A percentile compares a stretch with the other conserved stretches of the same genome.
These are phyloP conservation scores for Tetraselmis chui DNA, from an alignment of 139 green algal species.

Conservation along the genomic window DNA sequence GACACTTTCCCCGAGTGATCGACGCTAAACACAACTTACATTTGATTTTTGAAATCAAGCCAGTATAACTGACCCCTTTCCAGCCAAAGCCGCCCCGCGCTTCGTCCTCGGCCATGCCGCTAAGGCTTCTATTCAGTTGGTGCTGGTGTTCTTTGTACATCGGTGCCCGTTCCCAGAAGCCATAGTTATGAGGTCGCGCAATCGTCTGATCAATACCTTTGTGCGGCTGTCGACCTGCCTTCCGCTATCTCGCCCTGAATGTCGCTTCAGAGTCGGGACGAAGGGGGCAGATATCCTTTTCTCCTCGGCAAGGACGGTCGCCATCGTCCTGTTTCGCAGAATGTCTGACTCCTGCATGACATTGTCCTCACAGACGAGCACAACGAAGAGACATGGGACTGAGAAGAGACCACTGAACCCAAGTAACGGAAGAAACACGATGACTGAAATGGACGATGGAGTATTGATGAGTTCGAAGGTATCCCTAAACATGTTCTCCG, in stretches of 20 bases:
- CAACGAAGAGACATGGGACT: too few species aligned
- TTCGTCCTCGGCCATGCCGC: not conserved
- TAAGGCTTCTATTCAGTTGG: not conserved
- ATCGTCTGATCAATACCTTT: slow-evolving; percentile 1
- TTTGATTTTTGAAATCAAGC: not conserved
- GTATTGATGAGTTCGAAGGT: too few species aligned
- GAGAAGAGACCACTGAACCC: too few species aligned
- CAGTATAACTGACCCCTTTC: not conserved
- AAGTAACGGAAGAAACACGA: too few species aligned
- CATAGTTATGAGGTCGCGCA: not conserved
- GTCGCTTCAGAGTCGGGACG: not conserved
- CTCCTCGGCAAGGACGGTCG: too few species aligned
- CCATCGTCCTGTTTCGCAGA: too few species aligned
- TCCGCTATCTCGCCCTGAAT: not conserved
- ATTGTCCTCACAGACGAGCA: too few species aligned
- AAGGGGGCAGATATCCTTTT: not conserved
- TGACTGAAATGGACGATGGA: too few species aligned
- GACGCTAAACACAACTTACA: not conserved
- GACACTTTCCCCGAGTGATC: not conserved
- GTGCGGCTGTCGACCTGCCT: not conserved
- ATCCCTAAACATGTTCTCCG: too few species aligned
- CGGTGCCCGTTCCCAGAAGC: not conserved
- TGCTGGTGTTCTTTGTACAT: not conserved
- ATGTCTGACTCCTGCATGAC: too few species aligned
- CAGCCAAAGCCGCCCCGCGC: not conserved